Conservation (phyloP, 2,329 filamentous ascomycete genomes). For the Didymellaceae sp. region DNA sequence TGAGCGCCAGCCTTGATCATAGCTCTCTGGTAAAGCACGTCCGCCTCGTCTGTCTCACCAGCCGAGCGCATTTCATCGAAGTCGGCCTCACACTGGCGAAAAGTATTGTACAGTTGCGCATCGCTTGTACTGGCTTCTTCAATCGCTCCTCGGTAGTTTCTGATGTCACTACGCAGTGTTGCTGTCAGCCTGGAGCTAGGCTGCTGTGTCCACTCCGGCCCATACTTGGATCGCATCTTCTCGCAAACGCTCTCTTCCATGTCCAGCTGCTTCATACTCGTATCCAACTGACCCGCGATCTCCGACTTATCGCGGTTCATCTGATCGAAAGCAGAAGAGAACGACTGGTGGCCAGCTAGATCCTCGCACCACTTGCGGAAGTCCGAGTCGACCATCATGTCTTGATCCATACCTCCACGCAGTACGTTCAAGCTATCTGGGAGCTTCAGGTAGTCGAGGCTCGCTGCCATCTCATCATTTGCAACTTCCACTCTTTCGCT, state of each 20-base stretch:
- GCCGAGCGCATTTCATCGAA: slow-evolving; percentile 96
- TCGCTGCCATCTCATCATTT: slow-evolving; percentile 94
- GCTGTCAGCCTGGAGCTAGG: slow-evolving; percentile 89
- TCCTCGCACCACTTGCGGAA: slow-evolving; percentile 95
- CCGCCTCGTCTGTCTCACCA: slow-evolving; percentile 83
- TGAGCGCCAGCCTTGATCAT: slow-evolving; percentile 76
- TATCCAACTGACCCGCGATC: slow-evolving; percentile 75
- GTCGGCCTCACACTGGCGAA: slow-evolving; percentile 83
- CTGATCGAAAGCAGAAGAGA: slow-evolving; percentile 77
- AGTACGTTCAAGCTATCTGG: slow-evolving; percentile 88
- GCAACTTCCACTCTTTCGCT: slow-evolving; percentile 91
- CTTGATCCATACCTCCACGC: slow-evolving; percentile 91
- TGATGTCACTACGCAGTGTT: slow-evolving; percentile 84
- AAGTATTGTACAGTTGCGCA: slow-evolving; percentile 78
- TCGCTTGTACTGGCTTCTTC: slow-evolving; percentile 91
- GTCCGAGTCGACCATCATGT: slow-evolving; percentile 85
- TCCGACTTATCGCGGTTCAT: slow-evolving; percentile 78
- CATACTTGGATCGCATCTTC: slow-evolving; percentile 99
- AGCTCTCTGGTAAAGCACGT: slow-evolving; percentile 86
- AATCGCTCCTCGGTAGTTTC: slow-evolving; percentile 85
- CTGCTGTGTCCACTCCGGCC: slow-evolving; percentile 94
- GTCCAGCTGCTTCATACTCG: slow-evolving; percentile 85
- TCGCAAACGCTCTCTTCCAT: slow-evolving; percentile 98
- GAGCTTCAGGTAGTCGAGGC: slow-evolving; percentile 89
- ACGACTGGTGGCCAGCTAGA: slow-evolving; percentile 82